phyloP scores from a whole-genome alignment of 305 asterid species.

The Fraxinus albicans region DNA sequence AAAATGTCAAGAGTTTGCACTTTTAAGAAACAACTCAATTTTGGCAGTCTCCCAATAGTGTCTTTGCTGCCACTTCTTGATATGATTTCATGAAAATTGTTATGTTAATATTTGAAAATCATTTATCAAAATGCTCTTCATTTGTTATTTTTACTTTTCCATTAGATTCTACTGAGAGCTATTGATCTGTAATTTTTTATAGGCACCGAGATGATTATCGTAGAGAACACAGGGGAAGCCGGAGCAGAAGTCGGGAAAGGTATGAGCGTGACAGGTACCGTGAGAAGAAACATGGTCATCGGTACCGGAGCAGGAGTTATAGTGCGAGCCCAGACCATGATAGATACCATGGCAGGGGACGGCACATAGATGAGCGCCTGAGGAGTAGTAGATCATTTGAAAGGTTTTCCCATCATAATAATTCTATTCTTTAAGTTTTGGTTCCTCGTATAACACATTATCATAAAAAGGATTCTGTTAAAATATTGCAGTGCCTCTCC shows the following conservation, averaged over 20 bases:
- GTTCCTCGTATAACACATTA: not conserved
- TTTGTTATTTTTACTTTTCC: not conserved
- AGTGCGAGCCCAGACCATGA: constrained; percentile 17
- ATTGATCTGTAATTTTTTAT: not conserved
- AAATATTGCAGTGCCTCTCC: constrained; percentile 17
- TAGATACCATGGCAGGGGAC: constrained; percentile 21
- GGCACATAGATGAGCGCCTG: constrained; percentile 15
- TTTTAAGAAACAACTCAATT: not conserved
- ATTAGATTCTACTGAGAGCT: not conserved
- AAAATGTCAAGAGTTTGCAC: not conserved
- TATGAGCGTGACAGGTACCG: constrained; percentile 23
- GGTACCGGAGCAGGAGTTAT: constrained; percentile 25
- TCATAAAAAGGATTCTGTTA: not conserved
- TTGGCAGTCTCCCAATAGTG: not conserved
- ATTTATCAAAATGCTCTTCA: not conserved
- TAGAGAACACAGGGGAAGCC: constrained; percentile 27
- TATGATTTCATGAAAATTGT: not conserved
- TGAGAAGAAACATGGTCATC: constrained; percentile 17
- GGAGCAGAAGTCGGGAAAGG: constrained; percentile 25
- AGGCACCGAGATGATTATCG: constrained; percentile 31
- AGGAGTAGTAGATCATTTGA: constrained; percentile 27
- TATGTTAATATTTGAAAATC: not conserved
- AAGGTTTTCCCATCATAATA: constrained; percentile 17
- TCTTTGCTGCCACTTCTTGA: not conserved
- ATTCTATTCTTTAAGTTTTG: not conserved